Conservation (phyloP, 495 filamentous ascomycete genomes). For the Penicillium paxilli region DNA sequence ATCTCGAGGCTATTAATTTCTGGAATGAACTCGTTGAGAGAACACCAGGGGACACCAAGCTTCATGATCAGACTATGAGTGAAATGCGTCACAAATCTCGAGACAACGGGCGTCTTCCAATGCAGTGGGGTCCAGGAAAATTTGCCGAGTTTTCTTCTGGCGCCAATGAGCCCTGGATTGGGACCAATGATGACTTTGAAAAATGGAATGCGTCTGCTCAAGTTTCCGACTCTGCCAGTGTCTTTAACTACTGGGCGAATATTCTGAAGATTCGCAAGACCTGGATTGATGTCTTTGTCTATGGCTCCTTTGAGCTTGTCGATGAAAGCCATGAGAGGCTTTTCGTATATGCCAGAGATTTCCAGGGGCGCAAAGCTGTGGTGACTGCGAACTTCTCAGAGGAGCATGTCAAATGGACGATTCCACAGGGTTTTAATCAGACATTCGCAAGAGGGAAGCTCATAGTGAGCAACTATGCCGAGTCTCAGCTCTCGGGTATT, state of each 20-base stretch:
- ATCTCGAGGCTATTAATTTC: constrained; percentile 68
- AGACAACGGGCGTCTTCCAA: constrained; percentile 56
- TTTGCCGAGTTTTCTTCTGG: background rate
- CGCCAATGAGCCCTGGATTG: background rate
- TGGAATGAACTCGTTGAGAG: constrained; percentile 46
- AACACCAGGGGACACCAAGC: constrained; percentile 42
- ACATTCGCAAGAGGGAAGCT: background rate
- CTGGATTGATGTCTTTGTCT: background rate
- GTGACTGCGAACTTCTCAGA: background rate
- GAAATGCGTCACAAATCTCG: constrained; percentile 29
- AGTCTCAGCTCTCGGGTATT: background rate
- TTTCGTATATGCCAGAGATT: background rate
- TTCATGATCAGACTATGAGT: background rate
- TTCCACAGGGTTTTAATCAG: background rate
- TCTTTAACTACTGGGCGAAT: background rate
- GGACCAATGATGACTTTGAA: background rate
- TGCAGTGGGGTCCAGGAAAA: constrained; percentile 42
- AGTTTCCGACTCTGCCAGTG: background rate
- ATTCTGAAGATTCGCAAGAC: background rate
- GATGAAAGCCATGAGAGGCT: background rate
- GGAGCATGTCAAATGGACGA: background rate
- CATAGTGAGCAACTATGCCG: background rate
- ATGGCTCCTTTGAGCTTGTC: background rate
- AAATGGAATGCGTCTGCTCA: background rate
- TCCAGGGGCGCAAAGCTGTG: background rate